A percentile compares a stretch with the other conserved stretches of the same genome.
phyloP scores from a whole-genome alignment of 1,284 basidiomycete species.

The Apiotrichum brassicae region DNA sequence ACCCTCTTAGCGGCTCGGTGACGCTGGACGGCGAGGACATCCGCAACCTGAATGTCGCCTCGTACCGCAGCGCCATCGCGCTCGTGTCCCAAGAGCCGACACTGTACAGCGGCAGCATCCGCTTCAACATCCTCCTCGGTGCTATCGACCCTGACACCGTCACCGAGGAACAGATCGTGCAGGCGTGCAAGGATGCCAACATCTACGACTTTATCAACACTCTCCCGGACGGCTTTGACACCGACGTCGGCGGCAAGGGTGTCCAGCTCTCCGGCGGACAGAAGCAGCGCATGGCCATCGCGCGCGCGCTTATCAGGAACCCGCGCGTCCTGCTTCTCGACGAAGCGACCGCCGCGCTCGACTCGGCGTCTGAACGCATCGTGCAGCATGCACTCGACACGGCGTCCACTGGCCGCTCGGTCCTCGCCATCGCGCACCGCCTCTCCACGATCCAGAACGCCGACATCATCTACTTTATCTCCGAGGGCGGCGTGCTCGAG shows the following conservation, averaged over 20 bases:
- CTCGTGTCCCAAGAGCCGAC: conserved; percentile 93
- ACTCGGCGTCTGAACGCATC: conserved; percentile 86
- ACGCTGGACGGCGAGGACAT: conserved; percentile 72
- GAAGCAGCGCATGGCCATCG: conserved; percentile 88
- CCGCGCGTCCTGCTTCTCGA: conserved; percentile 86
- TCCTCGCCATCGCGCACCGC: conserved; percentile 86
- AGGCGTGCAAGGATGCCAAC: conserved; percentile 76
- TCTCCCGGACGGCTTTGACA: conserved; percentile 84
- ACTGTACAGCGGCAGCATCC: conserved; percentile 77
- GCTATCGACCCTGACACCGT: conserved; percentile 79
- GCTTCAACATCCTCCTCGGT: conserved; percentile 83
- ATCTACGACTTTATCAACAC: conserved; percentile 81
- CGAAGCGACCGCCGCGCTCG: conserved; percentile 89
- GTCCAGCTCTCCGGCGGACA: conserved; percentile 71
- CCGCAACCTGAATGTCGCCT: conserved; percentile 69
- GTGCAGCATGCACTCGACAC: conserved; percentile 90
- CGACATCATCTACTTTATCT: conserved; percentile 87
- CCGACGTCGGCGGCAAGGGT: conserved; percentile 89
- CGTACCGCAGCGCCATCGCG: conserved; percentile 76
- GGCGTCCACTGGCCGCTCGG: conserved; percentile 81
- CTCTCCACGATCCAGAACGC: conserved; percentile 91
- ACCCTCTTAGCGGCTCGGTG: conserved; percentile 46
- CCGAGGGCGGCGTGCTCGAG: conserved; percentile 79
- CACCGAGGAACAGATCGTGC: conserved; percentile 77
- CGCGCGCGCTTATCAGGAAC: conserved; percentile 85